A percentile compares a stretch with the other conserved stretches of the same genome.
Evolutionary conservation across 495 filamentous ascomycete species (phyloP).

Genomic region (Trichoderma orchidacearum): DNA sequence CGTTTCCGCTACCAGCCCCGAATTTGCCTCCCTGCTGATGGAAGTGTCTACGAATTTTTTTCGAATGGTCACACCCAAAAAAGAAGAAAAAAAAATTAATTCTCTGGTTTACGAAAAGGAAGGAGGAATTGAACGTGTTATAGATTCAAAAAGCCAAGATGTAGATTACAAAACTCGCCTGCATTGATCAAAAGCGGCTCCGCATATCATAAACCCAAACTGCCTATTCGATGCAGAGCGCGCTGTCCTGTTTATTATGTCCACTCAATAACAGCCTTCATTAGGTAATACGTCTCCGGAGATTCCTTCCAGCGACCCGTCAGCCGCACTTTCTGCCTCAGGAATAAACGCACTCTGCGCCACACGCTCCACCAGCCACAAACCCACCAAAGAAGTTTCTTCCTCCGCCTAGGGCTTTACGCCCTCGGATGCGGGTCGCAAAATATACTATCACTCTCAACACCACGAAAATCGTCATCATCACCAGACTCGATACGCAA

Average conservation of each 20-base stretch:
- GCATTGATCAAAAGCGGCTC: background rate
- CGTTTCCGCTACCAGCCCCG: background rate
- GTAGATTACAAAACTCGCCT: no score
- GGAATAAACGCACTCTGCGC: background rate
- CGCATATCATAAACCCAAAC: background rate
- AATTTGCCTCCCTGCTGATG: background rate
- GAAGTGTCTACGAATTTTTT: background rate
- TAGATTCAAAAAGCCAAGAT: no score
- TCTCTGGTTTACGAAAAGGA: no score
- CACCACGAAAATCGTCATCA: conserved; percentile 3
- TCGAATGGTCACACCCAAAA: no score
- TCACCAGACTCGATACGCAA: conserved; percentile 4
- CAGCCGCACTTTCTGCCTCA: background rate
- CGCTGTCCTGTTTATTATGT: background rate
- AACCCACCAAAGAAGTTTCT: background rate
- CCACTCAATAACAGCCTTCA: background rate
- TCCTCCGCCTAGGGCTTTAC: conserved; percentile 1
- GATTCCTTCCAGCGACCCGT: background rate
- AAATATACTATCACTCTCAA: conserved; percentile 1
- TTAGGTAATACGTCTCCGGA: background rate
- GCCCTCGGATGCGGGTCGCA: conserved; percentile 1
- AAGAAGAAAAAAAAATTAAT: no score
- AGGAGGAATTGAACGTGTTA: no score
- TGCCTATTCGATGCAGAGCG: no score
- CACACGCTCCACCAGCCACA: background rate